Base-by-base conservation (phyloP, 768 basidiomycete genomes). In the Auricularia sp. region DNA sequence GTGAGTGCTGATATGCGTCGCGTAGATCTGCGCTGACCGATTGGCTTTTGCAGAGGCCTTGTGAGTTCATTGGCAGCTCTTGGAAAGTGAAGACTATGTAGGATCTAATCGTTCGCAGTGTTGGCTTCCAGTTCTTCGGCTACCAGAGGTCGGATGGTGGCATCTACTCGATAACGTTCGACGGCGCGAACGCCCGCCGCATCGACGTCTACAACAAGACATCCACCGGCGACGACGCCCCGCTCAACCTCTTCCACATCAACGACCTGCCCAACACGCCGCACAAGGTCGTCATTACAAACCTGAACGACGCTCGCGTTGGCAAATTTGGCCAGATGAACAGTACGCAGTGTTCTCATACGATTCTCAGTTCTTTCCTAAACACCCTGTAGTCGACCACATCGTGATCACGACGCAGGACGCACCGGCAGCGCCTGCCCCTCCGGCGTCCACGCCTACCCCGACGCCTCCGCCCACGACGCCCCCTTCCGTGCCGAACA, bases 161-260 rank as follows among this genome's bases (percentile, higher is more conserved):
- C 8, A 35, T 59, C 24, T 59, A 59, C 56, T 35, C 24, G 0
- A 59, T 59, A 13, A 59, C 56, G 11, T 59, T 59, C 34, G 56
- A 59, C 3, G 56, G 56, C 56, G 56, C 56, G 6, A 34, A 24
- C 29, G 56, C 56, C 24, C 29, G 14, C 29, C 56, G 56, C 29
- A 59, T 59, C 56, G 56, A 59, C 56, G 56, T 59, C 29, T 59
- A 29, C 56, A 59, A 59, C 56, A 29, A 29, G 56, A 59, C 24
- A 0, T 33, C 29, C 8, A 35, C 24, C 24, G 56, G 56, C 56
- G 34, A 59, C 24, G 56, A 29, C 24, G 56, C 14, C 24, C 56
- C 56, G 16, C 13, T 59, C 24, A 14, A 14, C 56, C 56, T 59
- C 0, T 59, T 59, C 56, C 13, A 24, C 24, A 24, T 59, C 24